Percentiles rank a stretch among this genome's conserved stretches.
Evolutionary conservation across 768 basidiomycete species (phyloP).

Genomic region (Suillus spraguei): DNA sequence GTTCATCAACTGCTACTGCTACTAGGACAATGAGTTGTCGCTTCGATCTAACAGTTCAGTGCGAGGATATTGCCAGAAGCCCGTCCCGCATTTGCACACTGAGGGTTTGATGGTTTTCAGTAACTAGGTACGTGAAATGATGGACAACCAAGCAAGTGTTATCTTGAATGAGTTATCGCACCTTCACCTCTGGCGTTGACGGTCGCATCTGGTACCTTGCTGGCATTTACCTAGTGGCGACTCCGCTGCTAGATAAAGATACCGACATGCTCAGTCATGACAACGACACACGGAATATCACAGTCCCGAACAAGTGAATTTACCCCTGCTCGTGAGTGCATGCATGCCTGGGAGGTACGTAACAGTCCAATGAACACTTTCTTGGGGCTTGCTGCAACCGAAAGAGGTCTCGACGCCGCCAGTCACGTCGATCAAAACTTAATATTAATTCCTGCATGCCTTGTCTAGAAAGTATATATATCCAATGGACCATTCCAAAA

Average conservation of each 20-base stretch:
- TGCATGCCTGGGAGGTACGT: conserved; percentile 1
- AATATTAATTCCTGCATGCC: neutral
- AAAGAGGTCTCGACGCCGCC: conserved; percentile 1
- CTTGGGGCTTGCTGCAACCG: neutral
- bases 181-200: neutral
- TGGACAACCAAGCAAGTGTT: neutral
- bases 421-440: neutral
- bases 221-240: neutral
- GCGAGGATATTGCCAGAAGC: neutral
- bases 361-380: conserved; percentile 2
- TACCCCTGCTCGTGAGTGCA: neutral
- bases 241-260: neutral
- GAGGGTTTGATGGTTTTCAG: neutral
- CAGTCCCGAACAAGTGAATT: conserved; percentile 2
- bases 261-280: conserved; percentile 4
- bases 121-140: neutral
- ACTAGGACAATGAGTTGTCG: neutral
- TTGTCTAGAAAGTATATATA: neutral
- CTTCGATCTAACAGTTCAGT: neutral
- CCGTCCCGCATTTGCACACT: neutral
- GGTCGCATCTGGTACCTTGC: neutral
- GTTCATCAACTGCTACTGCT: neutral
- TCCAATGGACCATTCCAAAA: neutral
- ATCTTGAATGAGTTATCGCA: neutral
- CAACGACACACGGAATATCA: conserved; percentile 3